Conservation (phyloP, 2,329 filamentous ascomycete genomes). For the Penicillium fuscoglaucum region DNA sequence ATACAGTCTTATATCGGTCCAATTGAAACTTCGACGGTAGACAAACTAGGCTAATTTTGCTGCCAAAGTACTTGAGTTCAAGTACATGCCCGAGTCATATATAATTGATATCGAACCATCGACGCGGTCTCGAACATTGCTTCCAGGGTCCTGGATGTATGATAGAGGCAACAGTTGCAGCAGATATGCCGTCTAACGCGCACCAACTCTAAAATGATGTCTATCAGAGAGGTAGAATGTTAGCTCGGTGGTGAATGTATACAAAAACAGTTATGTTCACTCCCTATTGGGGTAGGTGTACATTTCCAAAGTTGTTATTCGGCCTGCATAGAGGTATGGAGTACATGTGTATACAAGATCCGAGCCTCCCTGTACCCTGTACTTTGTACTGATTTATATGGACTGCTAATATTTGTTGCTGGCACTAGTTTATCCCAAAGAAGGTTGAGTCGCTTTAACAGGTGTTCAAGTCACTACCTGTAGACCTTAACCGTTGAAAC, state of each 20-base stretch:
- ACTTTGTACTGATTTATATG: neutral
- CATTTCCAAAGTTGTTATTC: conserved; percentile 11
- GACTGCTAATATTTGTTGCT: too few species aligned
- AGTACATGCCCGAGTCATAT: neutral
- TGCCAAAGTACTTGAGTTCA: neutral
- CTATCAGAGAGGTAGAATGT: neutral
- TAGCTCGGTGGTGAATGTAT: neutral
- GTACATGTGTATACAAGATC: conserved; percentile 4
- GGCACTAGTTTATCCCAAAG: neutral
- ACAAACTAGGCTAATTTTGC: neutral
- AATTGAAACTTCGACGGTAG: conserved; percentile 20
- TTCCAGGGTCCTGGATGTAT: neutral
- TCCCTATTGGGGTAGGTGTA: neutral
- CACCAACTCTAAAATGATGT: neutral
- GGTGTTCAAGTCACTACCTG: neutral
- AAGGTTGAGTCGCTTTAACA: neutral
- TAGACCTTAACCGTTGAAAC: neutral
- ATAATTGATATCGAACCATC: neutral
- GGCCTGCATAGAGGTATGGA: conserved; percentile 10
- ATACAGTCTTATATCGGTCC: conserved; percentile 15
- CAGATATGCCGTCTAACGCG: neutral
- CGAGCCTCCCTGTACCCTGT: neutral
- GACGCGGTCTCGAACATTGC: neutral
- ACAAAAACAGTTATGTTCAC: neutral
- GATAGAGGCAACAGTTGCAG: neutral